Percentiles rank a stretch among this genome's conserved stretches.
phyloP scores from a whole-genome alignment of 441 rosid genomes.

The Pelargonium myrrhifolium region DNA sequence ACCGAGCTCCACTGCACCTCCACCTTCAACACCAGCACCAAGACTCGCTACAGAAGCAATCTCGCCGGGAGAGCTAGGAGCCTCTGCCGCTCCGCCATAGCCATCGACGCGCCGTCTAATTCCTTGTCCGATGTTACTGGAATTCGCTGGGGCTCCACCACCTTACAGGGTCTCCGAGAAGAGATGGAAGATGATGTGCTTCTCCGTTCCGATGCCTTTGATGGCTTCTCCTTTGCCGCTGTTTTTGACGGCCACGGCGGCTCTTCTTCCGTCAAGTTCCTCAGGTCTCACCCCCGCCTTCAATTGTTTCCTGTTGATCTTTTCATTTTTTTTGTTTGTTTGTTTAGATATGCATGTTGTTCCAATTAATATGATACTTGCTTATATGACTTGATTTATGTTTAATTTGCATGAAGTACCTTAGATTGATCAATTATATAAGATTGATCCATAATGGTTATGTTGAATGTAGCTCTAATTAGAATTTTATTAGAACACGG shows the following conservation, averaged over 20 bases:
- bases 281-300: constrained; percentile 23
- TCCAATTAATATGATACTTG: no score
- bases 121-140: constrained; percentile 48
- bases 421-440: no score
- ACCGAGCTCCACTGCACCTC: constrained; percentile 24
- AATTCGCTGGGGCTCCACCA: constrained; percentile 64
- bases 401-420: no score
- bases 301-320: no score
- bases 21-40: constrained; percentile 22
- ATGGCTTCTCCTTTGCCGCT: constrained; percentile 77
- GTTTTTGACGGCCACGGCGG: constrained; percentile 94
- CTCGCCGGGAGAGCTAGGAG: constrained; percentile 22
- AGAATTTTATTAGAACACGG: no score
- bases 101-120: constrained; percentile 72
- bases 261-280: constrained; percentile 59
- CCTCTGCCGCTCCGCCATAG: constrained; percentile 68
- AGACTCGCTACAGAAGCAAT: constrained; percentile 7
- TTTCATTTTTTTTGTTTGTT: no score
- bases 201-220: constrained; percentile 58
- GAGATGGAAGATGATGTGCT: constrained; percentile 83
- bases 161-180: constrained; percentile 66
- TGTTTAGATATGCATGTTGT: no score
- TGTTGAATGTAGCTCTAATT: no score
- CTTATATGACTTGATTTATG: no score
- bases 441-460: no score